phyloP scores from a whole-genome alignment of 257 asterid genomes.

The Penstemon newberryi region DNA sequence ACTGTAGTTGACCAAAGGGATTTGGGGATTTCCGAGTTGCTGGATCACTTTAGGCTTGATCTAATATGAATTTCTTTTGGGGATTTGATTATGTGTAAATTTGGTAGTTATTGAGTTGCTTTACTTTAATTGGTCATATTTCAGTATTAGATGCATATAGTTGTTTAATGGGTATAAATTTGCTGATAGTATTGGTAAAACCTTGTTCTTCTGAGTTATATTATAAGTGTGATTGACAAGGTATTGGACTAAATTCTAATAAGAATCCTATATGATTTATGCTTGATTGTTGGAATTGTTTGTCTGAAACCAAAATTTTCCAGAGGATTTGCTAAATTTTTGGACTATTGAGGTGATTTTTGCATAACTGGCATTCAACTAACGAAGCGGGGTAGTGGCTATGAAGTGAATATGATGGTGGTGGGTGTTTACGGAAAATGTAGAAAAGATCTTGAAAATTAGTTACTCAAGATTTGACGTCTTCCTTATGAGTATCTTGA shows the following conservation, averaged over 20 bases:
- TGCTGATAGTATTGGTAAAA: conserved; percentile 19
- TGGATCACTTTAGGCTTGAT: conserved; percentile 30
- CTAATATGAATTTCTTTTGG: conserved; percentile 18
- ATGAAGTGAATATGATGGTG: no score
- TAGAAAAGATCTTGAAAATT: no score
- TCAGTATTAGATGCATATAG: neutral
- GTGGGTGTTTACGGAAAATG: no score
- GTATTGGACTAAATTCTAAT: neutral
- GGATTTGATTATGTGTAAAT: neutral
- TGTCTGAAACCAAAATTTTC: neutral
- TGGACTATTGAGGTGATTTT: no score
- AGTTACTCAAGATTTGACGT: no score
- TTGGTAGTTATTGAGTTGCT: conserved; percentile 11
- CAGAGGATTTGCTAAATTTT: no score
- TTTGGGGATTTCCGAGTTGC: conserved; percentile 12
- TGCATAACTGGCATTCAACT: no score
- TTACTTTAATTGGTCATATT: conserved; percentile 1
- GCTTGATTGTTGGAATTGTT: neutral
- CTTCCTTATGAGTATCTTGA: no score
- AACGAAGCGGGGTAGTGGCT: no score
- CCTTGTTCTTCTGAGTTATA: conserved; percentile 4
- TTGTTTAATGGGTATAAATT: conserved; percentile 4
- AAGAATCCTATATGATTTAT: neutral
- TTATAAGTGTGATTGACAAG: conserved; percentile 3
- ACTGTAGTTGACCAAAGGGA: conserved; percentile 17